A percentile compares a stretch with the other conserved stretches of the same genome.
Conservation (phyloP, 2,329 filamentous ascomycete genomes). For the Apiospora hydei region DNA sequence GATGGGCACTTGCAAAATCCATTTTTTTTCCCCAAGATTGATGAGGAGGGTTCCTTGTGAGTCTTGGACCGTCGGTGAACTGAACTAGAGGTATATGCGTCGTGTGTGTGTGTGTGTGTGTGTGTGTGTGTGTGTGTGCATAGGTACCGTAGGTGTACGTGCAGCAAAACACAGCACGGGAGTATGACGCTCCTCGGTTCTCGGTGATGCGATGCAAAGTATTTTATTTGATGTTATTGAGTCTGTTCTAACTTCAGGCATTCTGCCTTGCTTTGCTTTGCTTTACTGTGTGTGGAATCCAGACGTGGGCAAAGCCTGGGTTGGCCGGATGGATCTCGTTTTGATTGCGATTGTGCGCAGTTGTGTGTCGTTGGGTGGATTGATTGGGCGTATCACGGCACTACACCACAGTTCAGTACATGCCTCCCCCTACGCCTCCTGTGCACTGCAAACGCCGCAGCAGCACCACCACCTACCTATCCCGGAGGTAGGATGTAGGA, state of each 20-base stretch:
- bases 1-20: constrained; percentile 14
- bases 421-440: neutral
- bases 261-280: constrained; percentile 1
- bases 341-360: constrained; percentile 20
- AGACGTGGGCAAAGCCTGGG: constrained; percentile 12
- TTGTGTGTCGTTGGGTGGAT: constrained; percentile 6
- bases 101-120: neutral
- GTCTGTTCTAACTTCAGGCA: constrained; percentile 10
- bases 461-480: neutral
- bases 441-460: constrained; percentile 13
- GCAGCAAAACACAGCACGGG: neutral
- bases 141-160: constrained; percentile 9
- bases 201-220: constrained; percentile 7
- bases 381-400: neutral
- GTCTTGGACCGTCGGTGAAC: constrained; percentile 7
- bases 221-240: neutral
- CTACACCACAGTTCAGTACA: constrained; percentile 7
- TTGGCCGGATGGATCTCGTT: constrained; percentile 19
- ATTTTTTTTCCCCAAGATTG: constrained; percentile 13
- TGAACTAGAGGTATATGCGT: neutral
- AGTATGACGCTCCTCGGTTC: constrained; percentile 15
- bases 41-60: neutral
- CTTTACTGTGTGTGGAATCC: constrained; percentile 10
- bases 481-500: neutral
- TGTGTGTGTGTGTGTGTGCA: neutral